Percentiles rank a stretch among this genome's conserved stretches.
Conservation (phyloP, 2,329 filamentous ascomycete species). For the Eutypa lata region DNA sequence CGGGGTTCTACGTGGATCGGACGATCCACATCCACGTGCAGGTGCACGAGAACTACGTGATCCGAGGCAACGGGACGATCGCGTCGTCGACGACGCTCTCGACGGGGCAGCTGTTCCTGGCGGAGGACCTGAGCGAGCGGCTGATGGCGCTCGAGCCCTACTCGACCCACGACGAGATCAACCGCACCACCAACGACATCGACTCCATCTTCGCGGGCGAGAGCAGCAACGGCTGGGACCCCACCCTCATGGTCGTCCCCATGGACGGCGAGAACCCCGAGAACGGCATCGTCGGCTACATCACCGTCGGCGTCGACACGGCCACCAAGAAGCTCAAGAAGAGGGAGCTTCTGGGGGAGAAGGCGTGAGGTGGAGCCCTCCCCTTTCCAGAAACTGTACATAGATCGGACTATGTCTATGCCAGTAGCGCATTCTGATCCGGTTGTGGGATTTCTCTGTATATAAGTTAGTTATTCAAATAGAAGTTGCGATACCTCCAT, state of each 20-base stretch:
- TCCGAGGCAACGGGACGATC: slow-evolving; percentile 14
- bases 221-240: slow-evolving; percentile 24
- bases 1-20: slow-evolving; percentile 21
- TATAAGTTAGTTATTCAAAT: no score
- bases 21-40: slow-evolving; percentile 19
- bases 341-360: no score
- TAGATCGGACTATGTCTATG: no score
- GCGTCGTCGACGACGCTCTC: slow-evolving; percentile 11
- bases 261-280: slow-evolving; percentile 29
- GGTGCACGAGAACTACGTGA: slow-evolving; percentile 13
- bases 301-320: slow-evolving; percentile 32
- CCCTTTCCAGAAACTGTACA: no score
- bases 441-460: no score
- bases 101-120: slow-evolving; percentile 14
- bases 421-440: no score
- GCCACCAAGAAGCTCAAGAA: slow-evolving; percentile 1
- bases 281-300: slow-evolving; percentile 34
- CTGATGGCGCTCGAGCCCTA: slow-evolving; percentile 34
- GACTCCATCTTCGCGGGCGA: slow-evolving; percentile 17
- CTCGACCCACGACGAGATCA: slow-evolving; percentile 28
- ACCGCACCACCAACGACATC: slow-evolving; percentile 30
- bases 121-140: slow-evolving; percentile 16
- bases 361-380: no score
- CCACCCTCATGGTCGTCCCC: slow-evolving; percentile 28
- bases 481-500: no score